Conservation (phyloP, 2,329 filamentous ascomycete species). For the Exophiala bonariae region DNA sequence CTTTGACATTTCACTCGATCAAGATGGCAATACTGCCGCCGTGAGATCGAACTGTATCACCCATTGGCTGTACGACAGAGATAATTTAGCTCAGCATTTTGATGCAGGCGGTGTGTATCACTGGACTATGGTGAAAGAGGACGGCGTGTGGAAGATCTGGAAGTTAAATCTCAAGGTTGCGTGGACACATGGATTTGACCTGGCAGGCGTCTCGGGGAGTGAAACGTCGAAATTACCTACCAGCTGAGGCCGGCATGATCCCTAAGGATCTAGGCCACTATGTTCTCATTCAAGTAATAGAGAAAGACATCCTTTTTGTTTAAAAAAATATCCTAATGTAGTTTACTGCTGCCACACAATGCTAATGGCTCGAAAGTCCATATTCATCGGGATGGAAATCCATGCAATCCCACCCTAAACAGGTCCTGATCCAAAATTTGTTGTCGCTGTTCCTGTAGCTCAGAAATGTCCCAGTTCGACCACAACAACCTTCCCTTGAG, state of each 20-base stretch:
- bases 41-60: conserved; percentile 2
- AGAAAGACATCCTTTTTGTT: too few relatives aligned
- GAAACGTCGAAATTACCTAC: too few relatives aligned
- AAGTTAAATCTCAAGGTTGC: conserved; percentile 7
- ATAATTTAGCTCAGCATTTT: conserved; percentile 5
- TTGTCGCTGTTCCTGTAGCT: conserved; percentile 42
- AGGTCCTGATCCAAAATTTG: conserved; percentile 30
- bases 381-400: too few relatives aligned
- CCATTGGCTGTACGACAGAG: conserved; percentile 5
- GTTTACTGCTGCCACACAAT: too few relatives aligned
- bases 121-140: conserved; percentile 8
- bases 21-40: not conserved
- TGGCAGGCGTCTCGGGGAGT: not conserved
- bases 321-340: too few relatives aligned
- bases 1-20: not conserved
- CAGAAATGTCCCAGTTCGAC: conserved; percentile 54
- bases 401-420: not conserved
- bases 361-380: too few relatives aligned
- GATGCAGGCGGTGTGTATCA: conserved; percentile 1
- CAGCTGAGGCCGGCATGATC: too few relatives aligned
- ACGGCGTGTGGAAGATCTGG: conserved; percentile 9
- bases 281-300: too few relatives aligned
- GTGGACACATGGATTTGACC: conserved; percentile 5
- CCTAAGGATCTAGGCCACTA: too few relatives aligned
- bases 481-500: conserved; percentile 49